Conservation (phyloP, 163 green algal genomes). For the Coccomyxa subellipsoidea region DNA sequence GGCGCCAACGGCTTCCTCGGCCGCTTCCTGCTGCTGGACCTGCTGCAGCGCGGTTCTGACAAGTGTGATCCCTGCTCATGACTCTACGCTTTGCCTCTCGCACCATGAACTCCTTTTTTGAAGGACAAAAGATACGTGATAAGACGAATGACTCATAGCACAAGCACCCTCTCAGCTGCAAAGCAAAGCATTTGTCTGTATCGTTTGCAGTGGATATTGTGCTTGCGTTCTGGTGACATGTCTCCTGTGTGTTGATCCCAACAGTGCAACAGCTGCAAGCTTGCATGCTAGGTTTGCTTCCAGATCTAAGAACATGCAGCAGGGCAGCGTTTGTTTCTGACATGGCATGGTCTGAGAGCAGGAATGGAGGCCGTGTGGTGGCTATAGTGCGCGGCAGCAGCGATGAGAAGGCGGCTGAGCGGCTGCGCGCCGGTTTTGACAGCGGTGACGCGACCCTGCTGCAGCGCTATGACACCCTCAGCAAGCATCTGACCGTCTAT, state of each 20-base stretch:
- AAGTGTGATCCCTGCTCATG: background rate
- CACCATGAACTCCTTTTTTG: too few species aligned
- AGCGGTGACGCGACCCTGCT: background rate
- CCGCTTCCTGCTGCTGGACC: conserved; percentile 3
- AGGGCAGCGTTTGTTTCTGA: background rate
- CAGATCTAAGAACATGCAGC: too few species aligned
- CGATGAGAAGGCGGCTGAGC: background rate
- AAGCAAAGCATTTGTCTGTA: too few species aligned
- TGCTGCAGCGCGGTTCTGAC: background rate
- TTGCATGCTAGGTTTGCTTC: too few species aligned
- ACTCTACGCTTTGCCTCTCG: background rate
- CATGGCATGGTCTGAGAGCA: too few species aligned
- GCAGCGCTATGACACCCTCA: background rate
- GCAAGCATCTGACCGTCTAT: background rate
- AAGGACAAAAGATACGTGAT: too few species aligned
- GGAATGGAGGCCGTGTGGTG: background rate
- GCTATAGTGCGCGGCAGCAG: background rate
- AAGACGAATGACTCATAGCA: too few species aligned
- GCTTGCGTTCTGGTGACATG: too few species aligned
- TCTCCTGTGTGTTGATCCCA: too few species aligned
- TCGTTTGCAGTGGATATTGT: too few species aligned
- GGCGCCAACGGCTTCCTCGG: conserved; percentile 3
- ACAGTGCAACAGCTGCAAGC: too few species aligned
- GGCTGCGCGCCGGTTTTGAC: background rate
- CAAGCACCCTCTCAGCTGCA: too few species aligned